Percentiles rank a stretch among this genome's conserved stretches.
Evolutionary conservation across 305 asterid species (phyloP).

Genomic region (Fraxinus sp.): DNA sequence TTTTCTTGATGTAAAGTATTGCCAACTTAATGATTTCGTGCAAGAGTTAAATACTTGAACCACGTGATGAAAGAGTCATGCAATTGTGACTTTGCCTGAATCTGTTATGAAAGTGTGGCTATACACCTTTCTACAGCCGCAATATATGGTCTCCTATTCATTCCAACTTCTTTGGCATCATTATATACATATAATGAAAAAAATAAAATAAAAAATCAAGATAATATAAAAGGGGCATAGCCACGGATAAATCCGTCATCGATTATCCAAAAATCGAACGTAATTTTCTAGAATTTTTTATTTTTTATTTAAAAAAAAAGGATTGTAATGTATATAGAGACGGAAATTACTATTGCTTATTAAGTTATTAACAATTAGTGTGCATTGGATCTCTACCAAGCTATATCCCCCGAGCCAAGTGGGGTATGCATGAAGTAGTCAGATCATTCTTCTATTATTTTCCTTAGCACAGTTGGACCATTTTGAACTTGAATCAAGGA

Average conservation of each 20-base stretch:
- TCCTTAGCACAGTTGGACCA: too few relatives aligned
- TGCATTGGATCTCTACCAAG: too few relatives aligned
- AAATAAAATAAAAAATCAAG: too few relatives aligned
- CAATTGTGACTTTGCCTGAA: constrained; percentile 44
- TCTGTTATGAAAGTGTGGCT: constrained; percentile 41
- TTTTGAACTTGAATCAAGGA: too few relatives aligned
- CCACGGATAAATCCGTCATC: background rate
- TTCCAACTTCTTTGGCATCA: constrained; percentile 27
- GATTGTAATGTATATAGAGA: too few relatives aligned
- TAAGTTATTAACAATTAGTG: background rate
- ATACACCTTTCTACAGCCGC: constrained; percentile 50
- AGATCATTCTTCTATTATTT: too few relatives aligned
- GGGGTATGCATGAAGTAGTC: too few relatives aligned
- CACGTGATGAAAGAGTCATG: constrained; percentile 52
- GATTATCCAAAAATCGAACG: too few relatives aligned
- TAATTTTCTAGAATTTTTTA: too few relatives aligned
- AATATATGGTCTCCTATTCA: constrained; percentile 37
- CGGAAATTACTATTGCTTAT: background rate
- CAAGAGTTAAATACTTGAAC: constrained; percentile 23
- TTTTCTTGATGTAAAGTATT: background rate
- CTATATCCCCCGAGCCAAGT: too few relatives aligned
- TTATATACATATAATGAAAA: background rate
- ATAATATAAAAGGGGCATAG: too few relatives aligned
- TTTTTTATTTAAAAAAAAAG: too few relatives aligned
- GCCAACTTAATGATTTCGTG: constrained; percentile 34